Base-by-base conservation (phyloP, 106 monocot species). In the Platanthera zijinensis region DNA sequence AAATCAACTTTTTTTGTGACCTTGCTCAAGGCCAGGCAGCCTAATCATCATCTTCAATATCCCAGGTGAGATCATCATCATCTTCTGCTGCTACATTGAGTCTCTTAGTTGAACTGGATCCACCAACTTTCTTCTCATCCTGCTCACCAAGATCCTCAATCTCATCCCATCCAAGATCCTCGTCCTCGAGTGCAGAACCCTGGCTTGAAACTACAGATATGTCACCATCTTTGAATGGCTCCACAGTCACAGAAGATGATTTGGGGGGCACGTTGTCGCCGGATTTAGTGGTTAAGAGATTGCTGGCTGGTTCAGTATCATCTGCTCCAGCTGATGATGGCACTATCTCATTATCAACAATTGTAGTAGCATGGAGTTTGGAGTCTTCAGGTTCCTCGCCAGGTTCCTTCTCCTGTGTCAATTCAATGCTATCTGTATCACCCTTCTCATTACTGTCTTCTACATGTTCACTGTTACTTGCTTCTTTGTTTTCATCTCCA, bases 51-150 rank as follows among this genome's bases (percentile, higher is more conserved):
- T 99, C 99, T 74, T 99, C 99, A 45, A 99, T 90, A 77, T 99
- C 99, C 99, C 99, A 99, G 81, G 84, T 90, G 21, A 94, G 73
- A 82, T 99, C 94, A 78, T 99, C 94, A 76, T 99, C 99, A 13
- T 92, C 97, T 48, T 89, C 93, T 77, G 81, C 85, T 7, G 83
- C 79, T 8, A 70, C 72, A 81, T 75, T 90, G 18, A 90, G 54
- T 50, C 86, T 88, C 81, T 90, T 99, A 64, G 73, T 86, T 45
- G 57, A 77, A 78, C 63, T 76, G 0, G 86, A 78, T 69, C 7
- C 69, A 17, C 14, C 30, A 1, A 61, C 61, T 62, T 87, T 94
- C 79, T 86, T 95, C 10, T 94, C 92, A 52, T 92, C 94, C 50
- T 83, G 76, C 52, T 92, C 94, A 3, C 90, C 92, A 21, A 94